Conservation (phyloP, 345 rosid species). For the Corchorus olitorius region DNA sequence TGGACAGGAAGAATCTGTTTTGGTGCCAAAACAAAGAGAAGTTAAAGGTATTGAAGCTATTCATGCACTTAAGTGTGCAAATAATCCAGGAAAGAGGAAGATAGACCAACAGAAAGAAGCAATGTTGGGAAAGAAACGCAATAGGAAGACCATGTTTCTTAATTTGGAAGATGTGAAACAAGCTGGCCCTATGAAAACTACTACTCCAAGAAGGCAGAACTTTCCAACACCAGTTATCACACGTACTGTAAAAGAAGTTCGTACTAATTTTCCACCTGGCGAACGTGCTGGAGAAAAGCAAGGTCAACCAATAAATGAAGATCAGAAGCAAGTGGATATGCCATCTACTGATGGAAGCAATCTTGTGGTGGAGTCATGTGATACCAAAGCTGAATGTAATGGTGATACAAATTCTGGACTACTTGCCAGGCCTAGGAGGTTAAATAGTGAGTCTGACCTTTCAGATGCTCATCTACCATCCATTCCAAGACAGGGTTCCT, state of each 20-base stretch:
- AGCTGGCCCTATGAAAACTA: conserved; percentile 68
- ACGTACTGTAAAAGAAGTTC: conserved; percentile 82
- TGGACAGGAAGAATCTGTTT: conserved; percentile 51
- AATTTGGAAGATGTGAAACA: conserved; percentile 94
- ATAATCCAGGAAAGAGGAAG: conserved; percentile 77
- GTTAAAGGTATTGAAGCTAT: conserved; percentile 81
- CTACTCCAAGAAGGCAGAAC: conserved; percentile 79
- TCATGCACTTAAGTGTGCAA: conserved; percentile 68
- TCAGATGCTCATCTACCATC: conserved; percentile 52
- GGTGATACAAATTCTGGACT: conserved; percentile 62
- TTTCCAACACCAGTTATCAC: conserved; percentile 53
- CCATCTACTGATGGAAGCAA: conserved; percentile 54
- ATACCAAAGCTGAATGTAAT: conserved; percentile 61
- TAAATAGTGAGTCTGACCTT: conserved; percentile 56
- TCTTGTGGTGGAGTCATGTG: conserved; percentile 44
- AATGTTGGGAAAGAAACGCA: conserved; percentile 97
- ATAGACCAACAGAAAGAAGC: conserved; percentile 91
- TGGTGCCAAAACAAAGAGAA: conserved; percentile 66
- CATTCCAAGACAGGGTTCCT: conserved; percentile 73
- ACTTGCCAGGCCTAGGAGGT: conserved; percentile 58
- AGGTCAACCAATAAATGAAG: conserved; percentile 44
- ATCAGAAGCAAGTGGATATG: conserved; percentile 62
- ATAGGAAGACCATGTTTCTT: conserved; percentile 88
- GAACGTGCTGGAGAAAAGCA: conserved; percentile 64
- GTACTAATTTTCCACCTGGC: conserved; percentile 41